Conservation (phyloP, 164 flowering plant species). For the Stephania japonica region DNA sequence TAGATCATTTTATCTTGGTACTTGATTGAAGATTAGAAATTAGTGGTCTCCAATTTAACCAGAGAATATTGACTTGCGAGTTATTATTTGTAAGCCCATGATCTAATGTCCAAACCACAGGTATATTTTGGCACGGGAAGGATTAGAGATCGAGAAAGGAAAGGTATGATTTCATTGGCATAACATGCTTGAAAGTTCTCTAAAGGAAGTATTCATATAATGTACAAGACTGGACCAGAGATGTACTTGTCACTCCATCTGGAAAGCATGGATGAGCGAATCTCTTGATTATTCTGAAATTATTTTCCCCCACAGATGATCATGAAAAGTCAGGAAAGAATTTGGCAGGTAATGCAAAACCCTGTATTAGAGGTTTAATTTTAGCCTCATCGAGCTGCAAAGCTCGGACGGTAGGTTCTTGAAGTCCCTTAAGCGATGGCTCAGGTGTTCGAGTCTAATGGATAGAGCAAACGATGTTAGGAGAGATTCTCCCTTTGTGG, state of each 20-base stretch:
- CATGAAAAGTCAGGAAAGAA: background rate
- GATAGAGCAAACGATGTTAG: too few species aligned
- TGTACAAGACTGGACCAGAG: background rate
- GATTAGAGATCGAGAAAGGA: background rate
- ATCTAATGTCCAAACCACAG: background rate
- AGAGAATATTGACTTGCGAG: background rate
- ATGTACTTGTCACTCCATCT: background rate
- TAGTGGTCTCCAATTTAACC: background rate
- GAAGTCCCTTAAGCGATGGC: too few species aligned
- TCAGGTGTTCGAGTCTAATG: too few species aligned
- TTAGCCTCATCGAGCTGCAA: background rate
- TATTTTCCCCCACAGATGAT: background rate
- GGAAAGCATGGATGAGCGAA: background rate
- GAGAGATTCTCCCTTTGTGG: too few species aligned
- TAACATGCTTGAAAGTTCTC: background rate
- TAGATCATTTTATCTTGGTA: background rate
- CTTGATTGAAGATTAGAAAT: background rate
- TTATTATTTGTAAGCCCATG: background rate
- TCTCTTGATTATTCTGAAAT: background rate
- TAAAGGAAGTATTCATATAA: background rate
- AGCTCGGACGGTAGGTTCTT: background rate
- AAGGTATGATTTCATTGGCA: background rate
- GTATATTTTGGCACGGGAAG: background rate
- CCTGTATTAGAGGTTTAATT: background rate
- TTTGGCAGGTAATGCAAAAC: background rate